Evolutionary conservation across 225 moss, liverwort and hornwort genomes (phyloP).

Genomic region (Bryoerythrophyllum caledonicum): DNA sequence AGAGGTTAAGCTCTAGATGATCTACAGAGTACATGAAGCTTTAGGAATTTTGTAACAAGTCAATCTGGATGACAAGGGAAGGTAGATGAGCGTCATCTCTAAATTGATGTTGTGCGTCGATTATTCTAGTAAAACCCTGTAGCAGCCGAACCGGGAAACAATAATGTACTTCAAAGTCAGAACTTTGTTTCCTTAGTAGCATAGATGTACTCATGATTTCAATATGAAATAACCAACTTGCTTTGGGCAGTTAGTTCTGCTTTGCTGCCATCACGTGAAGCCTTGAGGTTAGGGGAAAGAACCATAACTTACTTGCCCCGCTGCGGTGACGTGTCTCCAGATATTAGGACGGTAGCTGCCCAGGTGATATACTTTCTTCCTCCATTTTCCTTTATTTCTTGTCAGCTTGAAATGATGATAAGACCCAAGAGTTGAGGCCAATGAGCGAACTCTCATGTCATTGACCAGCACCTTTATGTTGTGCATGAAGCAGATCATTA

Average conservation of each 20-base stretch:
- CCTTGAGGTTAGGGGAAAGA: constrained; percentile 83
- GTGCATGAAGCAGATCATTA: constrained; percentile 35
- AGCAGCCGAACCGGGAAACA: background rate
- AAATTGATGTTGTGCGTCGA: background rate
- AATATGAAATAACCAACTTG: background rate
- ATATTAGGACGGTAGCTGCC: constrained; percentile 64
- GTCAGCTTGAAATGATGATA: background rate
- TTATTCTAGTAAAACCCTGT: background rate
- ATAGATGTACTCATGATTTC: background rate
- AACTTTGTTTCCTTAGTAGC: constrained; percentile 3
- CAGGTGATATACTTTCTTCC: constrained; percentile 55
- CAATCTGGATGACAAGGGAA: background rate
- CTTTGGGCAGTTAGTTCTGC: constrained; percentile 51
- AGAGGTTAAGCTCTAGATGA: background rate
- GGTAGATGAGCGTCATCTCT: background rate
- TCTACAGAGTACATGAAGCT: background rate
- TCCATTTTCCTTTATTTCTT: background rate
- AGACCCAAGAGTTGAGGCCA: constrained; percentile 1
- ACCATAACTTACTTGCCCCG: constrained; percentile 81
- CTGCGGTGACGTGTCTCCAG: constrained; percentile 64
- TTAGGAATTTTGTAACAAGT: background rate
- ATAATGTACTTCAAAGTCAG: too few relatives aligned
- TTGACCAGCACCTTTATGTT: constrained; percentile 9
- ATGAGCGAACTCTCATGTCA: constrained; percentile 4
- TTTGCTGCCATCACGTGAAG: constrained; percentile 80